Base-by-base conservation (phyloP, 2,329 filamentous ascomycete genomes). In the Fonsecaea pugnacius region DNA sequence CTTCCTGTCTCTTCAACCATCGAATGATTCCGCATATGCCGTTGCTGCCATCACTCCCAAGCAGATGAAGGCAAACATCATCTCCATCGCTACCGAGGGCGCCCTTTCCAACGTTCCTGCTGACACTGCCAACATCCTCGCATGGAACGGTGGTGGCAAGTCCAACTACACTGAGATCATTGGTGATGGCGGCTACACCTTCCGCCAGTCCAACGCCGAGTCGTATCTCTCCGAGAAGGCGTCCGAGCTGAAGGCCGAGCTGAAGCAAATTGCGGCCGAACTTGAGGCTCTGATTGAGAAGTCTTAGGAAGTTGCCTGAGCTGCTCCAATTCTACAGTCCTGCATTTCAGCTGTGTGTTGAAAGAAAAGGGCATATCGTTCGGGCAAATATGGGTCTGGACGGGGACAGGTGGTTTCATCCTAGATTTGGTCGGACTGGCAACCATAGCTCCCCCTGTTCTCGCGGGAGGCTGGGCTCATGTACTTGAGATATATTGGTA, bases 91-190 rank as follows among this genome's bases (percentile, higher is more conserved):
- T 72, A 98, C 95, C 68, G 79, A 87, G 74, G 90, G 84, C 75
- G 86, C 87, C 71, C 88, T 99, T 62, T 84, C 83, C 71, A 92
- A 96, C 73, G 89, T 99, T 58, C 94, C 94, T 70, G 83, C 82
- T 58, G 88, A 91, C 78, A 99, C 96, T 72, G 88, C 88, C 78
- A 99, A 99, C 87, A 84, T 96, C 76, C 92, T 99, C 68, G 94
- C 94, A 79, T 99, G 93, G 94, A 99, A 99, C 87, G 95, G 96
- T 77, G 96, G 92, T 82, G 95, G 95, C 75, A 90, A 87, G 76
- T 88, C 85, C 82, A 96, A 99, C 89, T 97, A 91, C 87, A 85
- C 86, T 67, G 83, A 90, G 73, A 96, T 97, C 74, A 79, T 96
- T 69, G 81, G 87, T 72, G 83, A 87, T 72, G 91, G 91, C 74